Evolutionary conservation across 305 asterid genomes (phyloP).

Genomic region (Striga hermonthica): DNA sequence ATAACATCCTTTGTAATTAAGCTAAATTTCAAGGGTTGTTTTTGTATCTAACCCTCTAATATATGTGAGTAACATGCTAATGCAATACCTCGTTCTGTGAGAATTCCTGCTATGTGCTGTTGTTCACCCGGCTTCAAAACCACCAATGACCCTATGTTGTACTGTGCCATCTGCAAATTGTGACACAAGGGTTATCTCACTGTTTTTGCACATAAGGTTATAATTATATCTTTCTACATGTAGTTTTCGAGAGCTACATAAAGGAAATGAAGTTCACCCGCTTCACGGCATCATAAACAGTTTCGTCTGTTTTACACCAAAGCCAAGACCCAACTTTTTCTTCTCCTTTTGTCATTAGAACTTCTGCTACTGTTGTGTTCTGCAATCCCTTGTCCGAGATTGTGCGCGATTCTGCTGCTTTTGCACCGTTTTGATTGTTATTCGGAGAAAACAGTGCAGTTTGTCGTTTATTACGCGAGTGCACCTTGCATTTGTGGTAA

Average conservation of each 20-base stretch:
- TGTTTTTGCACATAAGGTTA: slow-evolving; percentile 4
- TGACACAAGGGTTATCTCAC: neutral
- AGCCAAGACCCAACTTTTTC: slow-evolving; percentile 66
- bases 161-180: slow-evolving; percentile 62
- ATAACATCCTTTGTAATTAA: neutral
- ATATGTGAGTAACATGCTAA: neutral
- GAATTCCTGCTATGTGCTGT: slow-evolving; percentile 63
- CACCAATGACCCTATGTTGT: slow-evolving; percentile 78
- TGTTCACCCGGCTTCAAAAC: slow-evolving; percentile 69
- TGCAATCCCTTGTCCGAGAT: slow-evolving; percentile 54
- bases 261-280: slow-evolving; percentile 41
- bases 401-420: slow-evolving; percentile 28
- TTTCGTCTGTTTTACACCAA: slow-evolving; percentile 57
- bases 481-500: slow-evolving; percentile 34
- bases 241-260: neutral
- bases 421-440: slow-evolving; percentile 25
- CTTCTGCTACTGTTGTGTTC: slow-evolving; percentile 61
- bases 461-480: slow-evolving; percentile 18
- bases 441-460: slow-evolving; percentile 29
- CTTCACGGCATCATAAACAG: slow-evolving; percentile 64
- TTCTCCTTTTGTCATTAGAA: slow-evolving; percentile 56
- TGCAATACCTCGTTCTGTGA: slow-evolving; percentile 65
- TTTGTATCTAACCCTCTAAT: neutral
- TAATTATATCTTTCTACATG: neutral
- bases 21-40: neutral